phyloP scores from a whole-genome alignment of 2,329 filamentous ascomycete species.

The Fusarium sp. region DNA sequence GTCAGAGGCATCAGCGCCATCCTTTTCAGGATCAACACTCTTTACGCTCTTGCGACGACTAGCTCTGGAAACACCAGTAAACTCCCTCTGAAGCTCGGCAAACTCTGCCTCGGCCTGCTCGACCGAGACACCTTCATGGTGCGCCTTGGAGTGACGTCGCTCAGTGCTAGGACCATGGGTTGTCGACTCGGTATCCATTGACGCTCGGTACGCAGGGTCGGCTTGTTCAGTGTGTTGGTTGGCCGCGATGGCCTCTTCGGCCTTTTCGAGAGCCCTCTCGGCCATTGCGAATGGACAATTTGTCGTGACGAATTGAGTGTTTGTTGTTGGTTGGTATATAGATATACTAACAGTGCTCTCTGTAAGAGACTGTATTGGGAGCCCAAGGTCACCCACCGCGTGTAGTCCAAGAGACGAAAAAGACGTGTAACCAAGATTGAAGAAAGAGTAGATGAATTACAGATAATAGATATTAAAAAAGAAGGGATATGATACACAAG shows the following conservation, averaged over 20 bases:
- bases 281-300: constrained; percentile 36
- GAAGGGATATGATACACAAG: constrained; percentile 10
- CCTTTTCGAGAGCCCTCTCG: constrained; percentile 43
- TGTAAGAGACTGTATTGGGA: constrained; percentile 36
- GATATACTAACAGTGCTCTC: constrained; percentile 26
- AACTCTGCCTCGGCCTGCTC: constrained; percentile 74
- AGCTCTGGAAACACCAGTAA: constrained; percentile 63
- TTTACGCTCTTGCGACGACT: constrained; percentile 50
- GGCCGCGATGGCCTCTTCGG: constrained; percentile 43
- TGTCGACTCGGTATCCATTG: constrained; percentile 45
- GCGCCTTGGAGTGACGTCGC: constrained; percentile 30
- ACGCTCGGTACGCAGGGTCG: constrained; percentile 37
- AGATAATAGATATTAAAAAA: constrained; percentile 3
- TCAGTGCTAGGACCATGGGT: constrained; percentile 37
- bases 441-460: background rate
- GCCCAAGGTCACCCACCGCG: constrained; percentile 43
- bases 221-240: constrained; percentile 42
- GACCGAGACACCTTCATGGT: constrained; percentile 65
- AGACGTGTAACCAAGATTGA: background rate
- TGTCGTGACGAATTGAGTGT: background rate
- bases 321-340: constrained; percentile 8
- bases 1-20: constrained; percentile 51
- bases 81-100: constrained; percentile 68
- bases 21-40: constrained; percentile 66
- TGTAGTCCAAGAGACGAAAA: background rate